Conservation (phyloP, 2,329 filamentous ascomycete genomes). For the Berkeleyomyces rouxiae region DNA sequence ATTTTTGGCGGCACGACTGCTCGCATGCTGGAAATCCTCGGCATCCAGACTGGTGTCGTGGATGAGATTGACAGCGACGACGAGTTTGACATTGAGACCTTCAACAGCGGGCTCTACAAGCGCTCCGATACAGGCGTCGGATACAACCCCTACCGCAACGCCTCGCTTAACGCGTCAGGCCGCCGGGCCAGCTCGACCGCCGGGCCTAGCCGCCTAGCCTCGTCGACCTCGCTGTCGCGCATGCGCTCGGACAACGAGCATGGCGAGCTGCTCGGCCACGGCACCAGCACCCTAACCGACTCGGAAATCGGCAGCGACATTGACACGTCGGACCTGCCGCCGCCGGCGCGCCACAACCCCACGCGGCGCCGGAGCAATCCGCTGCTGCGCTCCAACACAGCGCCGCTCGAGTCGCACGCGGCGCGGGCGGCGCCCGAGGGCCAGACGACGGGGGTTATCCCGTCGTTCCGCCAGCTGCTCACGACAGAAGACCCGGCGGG, state of each 20-base stretch:
- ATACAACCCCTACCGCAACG: conserved; percentile 53
- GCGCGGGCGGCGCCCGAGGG: background rate
- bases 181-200: conserved; percentile 14
- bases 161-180: conserved; percentile 38
- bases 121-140: conserved; percentile 62
- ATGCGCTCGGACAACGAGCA: conserved; percentile 31
- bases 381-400: conserved; percentile 10
- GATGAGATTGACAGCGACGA: conserved; percentile 97
- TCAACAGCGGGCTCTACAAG: conserved; percentile 60
- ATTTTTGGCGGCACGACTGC: conserved; percentile 97
- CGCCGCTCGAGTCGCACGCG: conserved; percentile 12
- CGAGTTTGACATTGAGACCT: conserved; percentile 87
- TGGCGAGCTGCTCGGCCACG: conserved; percentile 24
- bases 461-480: conserved; percentile 62
- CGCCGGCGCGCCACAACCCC: conserved; percentile 34
- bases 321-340: conserved; percentile 49
- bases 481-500: conserved; percentile 77
- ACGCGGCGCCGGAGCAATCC: conserved; percentile 17
- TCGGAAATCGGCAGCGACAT: conserved; percentile 47
- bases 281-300: conserved; percentile 30
- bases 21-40: conserved; percentile 90
- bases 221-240: conserved; percentile 35
- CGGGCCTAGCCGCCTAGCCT: conserved; percentile 17
- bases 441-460: conserved; percentile 1
- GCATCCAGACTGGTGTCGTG: conserved; percentile 90